Conservation (phyloP, 768 basidiomycete species). For the Suillus fuscotomentosus region DNA sequence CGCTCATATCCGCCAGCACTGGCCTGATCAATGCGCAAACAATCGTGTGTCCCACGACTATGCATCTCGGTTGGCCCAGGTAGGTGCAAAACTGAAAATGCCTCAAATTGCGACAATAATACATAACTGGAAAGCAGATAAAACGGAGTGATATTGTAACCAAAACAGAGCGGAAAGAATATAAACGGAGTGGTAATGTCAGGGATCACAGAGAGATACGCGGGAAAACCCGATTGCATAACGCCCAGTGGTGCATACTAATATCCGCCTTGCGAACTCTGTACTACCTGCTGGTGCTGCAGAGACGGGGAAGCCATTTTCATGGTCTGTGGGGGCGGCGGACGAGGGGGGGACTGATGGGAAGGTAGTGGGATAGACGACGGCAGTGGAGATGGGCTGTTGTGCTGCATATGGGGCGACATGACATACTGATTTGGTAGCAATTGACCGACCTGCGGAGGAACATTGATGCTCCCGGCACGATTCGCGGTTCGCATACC, state of each 20-base stretch:
- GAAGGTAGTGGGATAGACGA: constrained; percentile 36
- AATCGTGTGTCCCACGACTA: neutral
- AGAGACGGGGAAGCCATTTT: constrained; percentile 53
- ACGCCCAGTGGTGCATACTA: constrained; percentile 26
- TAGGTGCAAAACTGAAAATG: neutral
- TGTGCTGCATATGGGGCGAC: constrained; percentile 50
- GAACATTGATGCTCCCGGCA: constrained; percentile 15
- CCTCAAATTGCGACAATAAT: constrained; percentile 17
- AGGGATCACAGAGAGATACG: constrained; percentile 13
- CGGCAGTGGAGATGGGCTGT: constrained; percentile 44
- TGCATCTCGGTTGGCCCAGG: neutral
- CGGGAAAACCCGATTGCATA: constrained; percentile 14
- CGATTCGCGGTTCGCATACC: constrained; percentile 49
- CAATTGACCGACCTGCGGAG: constrained; percentile 25
- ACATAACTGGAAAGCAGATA: constrained; percentile 39
- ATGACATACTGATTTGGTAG: constrained; percentile 41
- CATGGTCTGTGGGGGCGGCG: constrained; percentile 50
- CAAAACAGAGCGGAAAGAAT: constrained; percentile 34
- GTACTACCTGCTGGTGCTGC: constrained; percentile 53
- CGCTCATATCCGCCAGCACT: neutral
- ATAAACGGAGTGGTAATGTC: constrained; percentile 28
- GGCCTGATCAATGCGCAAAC: neutral
- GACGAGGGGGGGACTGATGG: constrained; percentile 49
- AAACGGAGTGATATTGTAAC: constrained; percentile 32
- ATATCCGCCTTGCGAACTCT: constrained; percentile 53